These are phyloP conservation scores for Penicillium decumbens DNA, from an alignment of 2,329 filamentous ascomycete species.

Conservation along the genomic window DNA sequence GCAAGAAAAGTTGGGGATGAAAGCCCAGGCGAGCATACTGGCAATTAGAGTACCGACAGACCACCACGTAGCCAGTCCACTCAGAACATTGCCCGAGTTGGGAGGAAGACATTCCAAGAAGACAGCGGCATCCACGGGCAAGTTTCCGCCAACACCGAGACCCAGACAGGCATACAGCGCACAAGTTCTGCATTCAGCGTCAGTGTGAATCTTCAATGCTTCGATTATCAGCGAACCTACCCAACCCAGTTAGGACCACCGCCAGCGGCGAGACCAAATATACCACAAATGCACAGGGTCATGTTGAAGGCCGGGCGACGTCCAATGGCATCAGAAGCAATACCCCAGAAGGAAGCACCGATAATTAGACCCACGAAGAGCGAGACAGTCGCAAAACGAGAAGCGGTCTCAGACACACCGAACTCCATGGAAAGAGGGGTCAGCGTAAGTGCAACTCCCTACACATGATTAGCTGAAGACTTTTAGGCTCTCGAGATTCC, in stretches of 20 bases:
- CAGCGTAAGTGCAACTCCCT: conserved; percentile 71
- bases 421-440: conserved; percentile 59
- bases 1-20: conserved; percentile 63
- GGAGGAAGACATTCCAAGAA: conserved; percentile 78
- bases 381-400: conserved; percentile 72
- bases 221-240: conserved; percentile 22
- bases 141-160: conserved; percentile 66
- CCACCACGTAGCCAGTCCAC: conserved; percentile 82
- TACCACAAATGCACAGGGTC: conserved; percentile 67
- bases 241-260: conserved; percentile 62
- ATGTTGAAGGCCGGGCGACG: conserved; percentile 74
- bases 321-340: conserved; percentile 70
- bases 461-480: conserved; percentile 14
- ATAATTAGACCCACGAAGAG: conserved; percentile 70
- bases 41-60: conserved; percentile 73
- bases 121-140: conserved; percentile 52
- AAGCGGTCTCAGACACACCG: conserved; percentile 62
- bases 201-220: conserved; percentile 13
- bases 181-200: conserved; percentile 45
- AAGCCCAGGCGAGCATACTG: conserved; percentile 64
- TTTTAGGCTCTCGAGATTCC: background rate
- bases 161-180: conserved; percentile 58
- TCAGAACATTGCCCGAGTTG: conserved; percentile 67
- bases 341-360: conserved; percentile 74
- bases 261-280: conserved; percentile 69